These are phyloP conservation scores for Globisporangium spinosum DNA, from an alignment of 352 stramenopile genomes.

Conservation along the genomic window DNA sequence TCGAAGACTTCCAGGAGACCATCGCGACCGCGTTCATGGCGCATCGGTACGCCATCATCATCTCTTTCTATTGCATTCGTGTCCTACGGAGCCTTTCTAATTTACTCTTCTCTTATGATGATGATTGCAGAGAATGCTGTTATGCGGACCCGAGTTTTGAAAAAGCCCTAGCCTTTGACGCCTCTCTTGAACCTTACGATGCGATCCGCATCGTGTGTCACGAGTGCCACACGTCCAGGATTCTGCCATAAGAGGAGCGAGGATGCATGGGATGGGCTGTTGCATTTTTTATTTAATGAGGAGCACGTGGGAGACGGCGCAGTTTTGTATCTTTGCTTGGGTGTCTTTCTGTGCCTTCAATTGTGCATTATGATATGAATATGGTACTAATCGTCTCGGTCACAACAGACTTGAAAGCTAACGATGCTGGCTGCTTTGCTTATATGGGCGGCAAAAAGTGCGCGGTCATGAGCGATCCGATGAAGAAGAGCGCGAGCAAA, in stretches of 20 bases:
- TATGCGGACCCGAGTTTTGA: constrained; percentile 45
- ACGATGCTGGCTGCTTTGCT: not conserved
- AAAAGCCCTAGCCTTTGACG: constrained; percentile 27
- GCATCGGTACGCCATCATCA: constrained; percentile 40
- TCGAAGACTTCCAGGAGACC: constrained; percentile 63
- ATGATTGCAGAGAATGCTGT: constrained; percentile 36
- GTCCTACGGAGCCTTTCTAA: not conserved
- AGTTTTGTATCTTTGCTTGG: constrained; percentile 2
- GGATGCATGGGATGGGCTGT: not conserved
- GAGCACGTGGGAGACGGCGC: not conserved
- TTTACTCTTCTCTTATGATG: not conserved
- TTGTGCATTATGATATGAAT: not conserved
- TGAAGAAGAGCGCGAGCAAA: constrained; percentile 84
- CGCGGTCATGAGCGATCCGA: constrained; percentile 90
- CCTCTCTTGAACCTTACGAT: constrained; percentile 6
- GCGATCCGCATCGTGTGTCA: constrained; percentile 13
- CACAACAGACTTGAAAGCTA: no score
- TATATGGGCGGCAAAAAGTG: constrained; percentile 91
- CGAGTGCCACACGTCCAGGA: constrained; percentile 4
- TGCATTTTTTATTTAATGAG: constrained; percentile 13
- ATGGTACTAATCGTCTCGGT: not conserved
- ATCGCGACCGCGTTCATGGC: constrained; percentile 50
- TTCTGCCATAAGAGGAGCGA: constrained; percentile 8
- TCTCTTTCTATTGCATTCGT: not conserved
- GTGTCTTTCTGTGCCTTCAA: not conserved